phyloP scores from a whole-genome alignment of 768 basidiomycete genomes.

The Auricularia auricula-judae region DNA sequence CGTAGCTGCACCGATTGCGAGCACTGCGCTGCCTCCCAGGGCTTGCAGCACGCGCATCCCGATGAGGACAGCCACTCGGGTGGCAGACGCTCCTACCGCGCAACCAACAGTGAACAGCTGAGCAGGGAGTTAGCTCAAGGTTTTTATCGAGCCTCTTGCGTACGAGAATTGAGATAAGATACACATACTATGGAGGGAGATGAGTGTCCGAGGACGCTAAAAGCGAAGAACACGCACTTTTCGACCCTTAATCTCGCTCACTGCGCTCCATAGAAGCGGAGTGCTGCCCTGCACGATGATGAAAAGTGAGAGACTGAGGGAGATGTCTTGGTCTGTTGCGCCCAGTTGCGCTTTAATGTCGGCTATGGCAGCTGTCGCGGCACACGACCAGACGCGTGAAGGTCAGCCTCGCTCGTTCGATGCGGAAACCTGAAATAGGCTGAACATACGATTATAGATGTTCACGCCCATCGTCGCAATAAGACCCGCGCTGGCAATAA shows the following conservation, averaged over 20 bases:
- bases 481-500: conserved; percentile 43
- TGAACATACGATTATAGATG: conserved; percentile 51
- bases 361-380: conserved; percentile 43
- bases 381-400: background rate
- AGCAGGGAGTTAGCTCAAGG: background rate
- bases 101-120: conserved; percentile 43
- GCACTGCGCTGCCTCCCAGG: conserved; percentile 54
- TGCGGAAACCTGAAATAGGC: background rate
- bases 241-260: conserved; percentile 67
- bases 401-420: background rate
- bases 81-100: conserved; percentile 44
- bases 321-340: conserved; percentile 51
- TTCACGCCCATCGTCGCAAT: conserved; percentile 47
- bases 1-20: conserved; percentile 65
- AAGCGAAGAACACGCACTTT: conserved; percentile 35
- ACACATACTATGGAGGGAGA: conserved; percentile 12
- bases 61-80: conserved; percentile 45
- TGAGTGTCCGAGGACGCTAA: background rate
- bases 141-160: background rate
- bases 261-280: conserved; percentile 56
- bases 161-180: conserved; percentile 14
- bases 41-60: conserved; percentile 63
- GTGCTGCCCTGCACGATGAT: conserved; percentile 59
- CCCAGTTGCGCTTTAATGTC: conserved; percentile 48
- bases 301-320: conserved; percentile 59